These are phyloP conservation scores for Parietichytrium sp. DNA, from an alignment of 108 stramenopile genomes.

Conservation along the genomic window DNA sequence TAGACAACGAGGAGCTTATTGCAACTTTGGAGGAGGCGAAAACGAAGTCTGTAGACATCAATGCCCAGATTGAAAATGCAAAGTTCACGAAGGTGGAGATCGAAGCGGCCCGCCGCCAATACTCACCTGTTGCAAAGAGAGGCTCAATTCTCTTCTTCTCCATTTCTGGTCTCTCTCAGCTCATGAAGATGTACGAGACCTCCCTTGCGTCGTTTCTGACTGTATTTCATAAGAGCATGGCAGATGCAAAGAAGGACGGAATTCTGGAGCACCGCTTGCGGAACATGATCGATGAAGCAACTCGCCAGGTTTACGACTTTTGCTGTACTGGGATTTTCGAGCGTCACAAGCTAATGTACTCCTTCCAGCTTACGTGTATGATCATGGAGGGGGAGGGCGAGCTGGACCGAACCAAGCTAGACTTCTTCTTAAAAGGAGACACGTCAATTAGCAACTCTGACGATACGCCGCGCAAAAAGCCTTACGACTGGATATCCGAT, in stretches of 20 bases:
- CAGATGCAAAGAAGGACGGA: conserved; percentile 63
- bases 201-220: conserved; percentile 64
- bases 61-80: conserved; percentile 62
- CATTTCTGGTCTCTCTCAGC: conserved; percentile 56
- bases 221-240: conserved; percentile 65
- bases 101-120: conserved; percentile 55
- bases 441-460: conserved; percentile 56
- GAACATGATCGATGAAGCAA: conserved; percentile 64
- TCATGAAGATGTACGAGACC: conserved; percentile 72
- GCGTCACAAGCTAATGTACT: conserved; percentile 73
- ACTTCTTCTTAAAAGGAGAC: conserved; percentile 74
- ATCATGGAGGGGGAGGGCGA: conserved; percentile 65
- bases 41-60: conserved; percentile 64
- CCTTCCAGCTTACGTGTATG: conserved; percentile 57
- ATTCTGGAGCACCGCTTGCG: conserved; percentile 60
- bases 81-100: conserved; percentile 67
- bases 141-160: conserved; percentile 73
- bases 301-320: conserved; percentile 67
- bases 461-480: conserved; percentile 41
- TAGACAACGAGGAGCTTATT: conserved; percentile 70
- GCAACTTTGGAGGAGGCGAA: conserved; percentile 69
- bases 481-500: conserved; percentile 58
- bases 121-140: conserved; percentile 68
- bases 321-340: conserved; percentile 75
- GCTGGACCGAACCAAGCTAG: conserved; percentile 55